phyloP scores from a whole-genome alignment of 768 basidiomycete species.

The Lactifluus pinguis region DNA sequence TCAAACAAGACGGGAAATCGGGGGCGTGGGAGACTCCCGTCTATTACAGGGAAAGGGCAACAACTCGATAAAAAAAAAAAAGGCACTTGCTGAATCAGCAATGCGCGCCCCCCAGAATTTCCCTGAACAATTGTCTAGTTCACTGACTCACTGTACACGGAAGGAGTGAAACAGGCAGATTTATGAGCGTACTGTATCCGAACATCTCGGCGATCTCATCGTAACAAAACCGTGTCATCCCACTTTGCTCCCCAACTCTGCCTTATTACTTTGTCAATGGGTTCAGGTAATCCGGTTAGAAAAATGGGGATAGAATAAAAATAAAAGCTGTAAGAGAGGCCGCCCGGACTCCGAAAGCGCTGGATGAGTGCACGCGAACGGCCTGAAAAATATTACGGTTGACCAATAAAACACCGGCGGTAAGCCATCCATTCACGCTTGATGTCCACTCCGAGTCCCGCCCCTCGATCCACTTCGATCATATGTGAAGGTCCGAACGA shows the following conservation, averaged over 20 bases:
- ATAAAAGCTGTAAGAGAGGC: not conserved
- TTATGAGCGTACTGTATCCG: not conserved
- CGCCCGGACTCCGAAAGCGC: not conserved
- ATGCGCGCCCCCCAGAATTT: not conserved
- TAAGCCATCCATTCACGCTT: not conserved
- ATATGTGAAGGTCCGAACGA: not conserved
- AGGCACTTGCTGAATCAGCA: not conserved
- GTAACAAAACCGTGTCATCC: not conserved
- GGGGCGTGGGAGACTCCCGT: conserved; percentile 5
- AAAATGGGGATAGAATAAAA: not conserved
- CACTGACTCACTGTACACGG: not conserved
- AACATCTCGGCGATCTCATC: not conserved
- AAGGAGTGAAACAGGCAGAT: not conserved
- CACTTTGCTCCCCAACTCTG: not conserved
- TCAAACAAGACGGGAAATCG: not conserved
- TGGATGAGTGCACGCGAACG: not conserved
- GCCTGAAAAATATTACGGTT: too few species aligned
- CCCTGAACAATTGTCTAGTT: not conserved
- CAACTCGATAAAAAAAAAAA: too few species aligned
- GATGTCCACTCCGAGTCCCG: not conserved
- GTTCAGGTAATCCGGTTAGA: not conserved
- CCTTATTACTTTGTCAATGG: not conserved
- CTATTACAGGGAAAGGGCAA: not conserved
- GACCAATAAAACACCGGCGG: not conserved
- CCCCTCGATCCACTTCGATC: not conserved